Percentiles rank a stretch among this genome's conserved stretches.
Conservation (phyloP, 495 filamentous ascomycete genomes). For the Friedmanniomyces simplex region DNA sequence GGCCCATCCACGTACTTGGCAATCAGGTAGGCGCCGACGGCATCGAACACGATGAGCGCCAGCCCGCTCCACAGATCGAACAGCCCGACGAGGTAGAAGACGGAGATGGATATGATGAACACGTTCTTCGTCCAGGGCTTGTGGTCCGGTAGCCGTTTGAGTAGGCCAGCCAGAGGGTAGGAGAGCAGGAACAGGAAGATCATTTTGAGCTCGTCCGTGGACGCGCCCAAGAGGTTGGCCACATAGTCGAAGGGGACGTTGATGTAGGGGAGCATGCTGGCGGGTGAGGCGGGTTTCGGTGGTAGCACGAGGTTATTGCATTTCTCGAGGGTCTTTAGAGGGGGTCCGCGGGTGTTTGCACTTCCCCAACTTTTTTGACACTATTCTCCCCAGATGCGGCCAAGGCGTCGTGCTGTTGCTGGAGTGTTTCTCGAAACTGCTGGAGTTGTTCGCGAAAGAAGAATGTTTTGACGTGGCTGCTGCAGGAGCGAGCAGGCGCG, state of each 20-base stretch:
- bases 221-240: slow-evolving; percentile 56
- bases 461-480: too few species aligned
- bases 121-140: slow-evolving; percentile 80
- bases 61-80: slow-evolving; percentile 89
- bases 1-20: slow-evolving; percentile 76
- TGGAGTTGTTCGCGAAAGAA: too few species aligned
- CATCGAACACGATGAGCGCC: slow-evolving; percentile 65
- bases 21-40: slow-evolving; percentile 71
- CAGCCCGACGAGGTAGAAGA: slow-evolving; percentile 90
- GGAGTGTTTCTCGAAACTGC: too few species aligned
- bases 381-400: too few species aligned
- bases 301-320: not conserved
- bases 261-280: slow-evolving; percentile 75
- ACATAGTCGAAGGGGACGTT: slow-evolving; percentile 64
- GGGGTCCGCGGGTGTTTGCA: too few species aligned
- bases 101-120: slow-evolving; percentile 70
- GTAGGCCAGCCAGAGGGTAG: slow-evolving; percentile 77
- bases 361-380: too few species aligned
- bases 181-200: slow-evolving; percentile 84
- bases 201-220: slow-evolving; percentile 86
- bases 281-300: not conserved
- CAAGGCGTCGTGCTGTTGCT: too few species aligned
- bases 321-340: too few species aligned
- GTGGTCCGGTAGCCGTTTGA: slow-evolving; percentile 83
- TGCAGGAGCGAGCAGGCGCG: too few species aligned